Conservation (phyloP, 176 grass and related monocot species). For the Ensete ventricosum region DNA sequence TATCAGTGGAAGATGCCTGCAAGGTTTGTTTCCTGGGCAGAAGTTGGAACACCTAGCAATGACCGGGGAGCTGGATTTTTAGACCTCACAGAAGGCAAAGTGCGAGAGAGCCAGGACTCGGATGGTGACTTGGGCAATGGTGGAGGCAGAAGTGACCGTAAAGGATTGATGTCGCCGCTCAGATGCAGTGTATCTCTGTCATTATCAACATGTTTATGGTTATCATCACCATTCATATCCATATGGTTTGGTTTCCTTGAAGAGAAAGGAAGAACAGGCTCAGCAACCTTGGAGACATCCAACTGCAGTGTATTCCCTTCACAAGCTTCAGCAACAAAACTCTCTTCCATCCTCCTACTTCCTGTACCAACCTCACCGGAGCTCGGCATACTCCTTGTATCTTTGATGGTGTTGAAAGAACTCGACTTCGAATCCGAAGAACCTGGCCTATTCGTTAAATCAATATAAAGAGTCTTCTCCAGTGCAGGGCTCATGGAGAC, state of each 20-base stretch:
- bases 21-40: conserved; percentile 63
- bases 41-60: conserved; percentile 83
- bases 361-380: conserved; percentile 5
- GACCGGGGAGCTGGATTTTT: conserved; percentile 47
- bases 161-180: conserved; percentile 24
- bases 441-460: conserved; percentile 33
- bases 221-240: conserved; percentile 25
- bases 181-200: conserved; percentile 7
- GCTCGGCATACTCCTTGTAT: conserved; percentile 18
- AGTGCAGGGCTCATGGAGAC: conserved; percentile 44
- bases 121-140: conserved; percentile 85
- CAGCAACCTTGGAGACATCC: conserved; percentile 11
- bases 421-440: conserved; percentile 27
- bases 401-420: conserved; percentile 17
- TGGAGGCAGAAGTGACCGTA: conserved; percentile 44
- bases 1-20: conserved; percentile 11
- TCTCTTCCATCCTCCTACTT: conserved; percentile 14
- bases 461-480: conserved; percentile 32
- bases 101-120: conserved; percentile 94
- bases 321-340: background rate
- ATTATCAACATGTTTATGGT: background rate
- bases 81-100: conserved; percentile 49
- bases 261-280: conserved; percentile 1
- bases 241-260: conserved; percentile 3
- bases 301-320: background rate